phyloP scores from a whole-genome alignment of 169 alveolate species.

The Perkinsus marinus region DNA sequence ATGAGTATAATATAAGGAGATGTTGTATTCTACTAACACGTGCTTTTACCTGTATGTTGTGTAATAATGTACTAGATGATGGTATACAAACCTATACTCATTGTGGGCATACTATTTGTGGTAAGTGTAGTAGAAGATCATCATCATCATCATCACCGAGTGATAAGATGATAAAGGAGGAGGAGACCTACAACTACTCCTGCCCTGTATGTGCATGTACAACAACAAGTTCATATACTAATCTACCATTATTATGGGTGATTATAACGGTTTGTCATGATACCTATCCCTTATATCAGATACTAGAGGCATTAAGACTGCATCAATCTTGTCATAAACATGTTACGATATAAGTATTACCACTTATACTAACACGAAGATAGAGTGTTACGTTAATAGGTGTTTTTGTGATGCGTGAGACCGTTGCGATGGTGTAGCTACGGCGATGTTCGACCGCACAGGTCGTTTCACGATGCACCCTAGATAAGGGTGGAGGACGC shows the following conservation, averaged over 20 bases:
- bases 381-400: not conserved
- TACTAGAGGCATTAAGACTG: not conserved
- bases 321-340: not conserved
- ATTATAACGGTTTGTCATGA: not conserved
- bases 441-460: too few relatives aligned
- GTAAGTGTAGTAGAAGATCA: not conserved
- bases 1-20: not conserved
- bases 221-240: not conserved
- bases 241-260: not conserved
- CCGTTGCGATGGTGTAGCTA: too few relatives aligned
- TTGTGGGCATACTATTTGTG: not conserved
- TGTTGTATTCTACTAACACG: not conserved
- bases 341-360: not conserved
- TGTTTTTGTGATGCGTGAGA: too few relatives aligned
- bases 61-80: not conserved
- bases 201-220: not conserved
- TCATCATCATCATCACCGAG: not conserved
- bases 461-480: too few relatives aligned
- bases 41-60: not conserved
- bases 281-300: not conserved
- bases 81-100: not conserved
- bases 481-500: too few relatives aligned
- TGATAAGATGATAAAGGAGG: not conserved
- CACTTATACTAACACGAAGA: not conserved
- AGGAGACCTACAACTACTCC: not conserved